A percentile compares a stretch with the other conserved stretches of the same genome.
These are phyloP conservation scores for Lasiosphaeria miniovina DNA, from an alignment of 495 filamentous ascomycete genomes.

Conservation along the genomic window DNA sequence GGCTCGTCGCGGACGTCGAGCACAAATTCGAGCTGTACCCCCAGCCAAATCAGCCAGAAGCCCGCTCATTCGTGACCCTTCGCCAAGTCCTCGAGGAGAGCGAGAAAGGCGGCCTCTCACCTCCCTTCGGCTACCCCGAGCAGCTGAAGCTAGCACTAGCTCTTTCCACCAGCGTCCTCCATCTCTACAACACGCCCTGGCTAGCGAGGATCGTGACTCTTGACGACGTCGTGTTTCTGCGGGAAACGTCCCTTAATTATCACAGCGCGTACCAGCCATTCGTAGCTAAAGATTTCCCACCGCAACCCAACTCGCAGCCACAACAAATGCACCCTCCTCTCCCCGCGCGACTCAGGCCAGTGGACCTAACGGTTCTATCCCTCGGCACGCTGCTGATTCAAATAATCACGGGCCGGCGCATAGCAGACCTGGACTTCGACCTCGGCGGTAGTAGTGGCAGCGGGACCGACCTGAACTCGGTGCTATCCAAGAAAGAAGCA, in stretches of 20 bases:
- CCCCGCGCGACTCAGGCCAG: not conserved
- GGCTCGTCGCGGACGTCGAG: constrained; percentile 1
- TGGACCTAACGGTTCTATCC: constrained; percentile 6
- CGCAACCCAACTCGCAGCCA: not conserved
- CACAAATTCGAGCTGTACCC: constrained; percentile 8
- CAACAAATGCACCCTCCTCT: not conserved
- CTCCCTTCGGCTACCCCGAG: constrained; percentile 5
- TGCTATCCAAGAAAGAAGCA: constrained; percentile 5
- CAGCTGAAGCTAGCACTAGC: constrained; percentile 15
- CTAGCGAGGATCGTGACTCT: constrained; percentile 14
- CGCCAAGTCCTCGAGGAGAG: constrained; percentile 8
- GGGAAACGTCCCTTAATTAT: not conserved
- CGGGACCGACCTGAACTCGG: constrained; percentile 3
- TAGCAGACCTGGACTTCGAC: not conserved
- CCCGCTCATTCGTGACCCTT: constrained; percentile 1
- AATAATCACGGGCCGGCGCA: constrained; percentile 1
- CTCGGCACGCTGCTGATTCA: constrained; percentile 10
- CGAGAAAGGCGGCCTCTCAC: not conserved
- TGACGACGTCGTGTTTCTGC: constrained; percentile 11
- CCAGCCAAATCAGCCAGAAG: not conserved
- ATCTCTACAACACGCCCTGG: constrained; percentile 16
- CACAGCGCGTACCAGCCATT: not conserved
- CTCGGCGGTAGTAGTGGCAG: not conserved
- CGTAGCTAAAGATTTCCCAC: not conserved
- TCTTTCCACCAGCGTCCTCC: constrained; percentile 14